phyloP scores from a whole-genome alignment of 139 green algal genomes.

The Trebouxia sp. region DNA sequence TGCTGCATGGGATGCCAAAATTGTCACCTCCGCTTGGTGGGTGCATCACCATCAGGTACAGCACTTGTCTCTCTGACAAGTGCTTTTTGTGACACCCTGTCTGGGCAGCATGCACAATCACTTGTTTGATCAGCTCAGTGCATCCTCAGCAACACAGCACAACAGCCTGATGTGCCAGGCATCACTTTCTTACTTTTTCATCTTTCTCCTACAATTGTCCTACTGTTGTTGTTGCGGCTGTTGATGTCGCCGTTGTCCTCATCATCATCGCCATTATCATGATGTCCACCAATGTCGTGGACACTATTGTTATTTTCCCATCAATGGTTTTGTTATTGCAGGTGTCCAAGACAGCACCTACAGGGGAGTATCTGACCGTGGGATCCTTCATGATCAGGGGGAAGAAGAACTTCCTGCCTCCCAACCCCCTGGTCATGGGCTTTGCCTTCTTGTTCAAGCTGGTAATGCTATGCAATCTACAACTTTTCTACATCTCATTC shows the following conservation, averaged over 20 bases:
- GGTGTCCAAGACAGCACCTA: constrained; percentile 93
- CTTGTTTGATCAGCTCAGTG: too few species aligned
- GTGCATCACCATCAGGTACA: constrained; percentile 85
- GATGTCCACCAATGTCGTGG: not conserved
- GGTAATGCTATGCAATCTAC: not conserved
- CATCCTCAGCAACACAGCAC: too few species aligned
- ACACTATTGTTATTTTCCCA: not conserved
- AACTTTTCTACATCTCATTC: too few species aligned
- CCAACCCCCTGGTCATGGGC: constrained; percentile 89
- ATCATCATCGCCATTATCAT: too few species aligned
- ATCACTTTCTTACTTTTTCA: too few species aligned
- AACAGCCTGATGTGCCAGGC: too few species aligned
- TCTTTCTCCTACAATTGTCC: too few species aligned
- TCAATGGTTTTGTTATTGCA: constrained; percentile 36
- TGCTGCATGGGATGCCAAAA: constrained; percentile 89
- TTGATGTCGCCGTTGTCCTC: too few species aligned
- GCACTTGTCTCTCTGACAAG: not conserved
- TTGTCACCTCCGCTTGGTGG: constrained; percentile 95
- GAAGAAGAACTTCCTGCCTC: constrained; percentile 96
- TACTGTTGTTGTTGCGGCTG: too few species aligned
- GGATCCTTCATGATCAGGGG: constrained; percentile 94
- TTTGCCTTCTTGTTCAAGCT: constrained; percentile 83
- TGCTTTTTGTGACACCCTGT: not conserved
- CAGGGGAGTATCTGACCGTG: constrained; percentile 89
- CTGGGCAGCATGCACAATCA: not conserved